Conservation (phyloP, 257 asterid species). For the Solanum appendiculatum region DNA sequence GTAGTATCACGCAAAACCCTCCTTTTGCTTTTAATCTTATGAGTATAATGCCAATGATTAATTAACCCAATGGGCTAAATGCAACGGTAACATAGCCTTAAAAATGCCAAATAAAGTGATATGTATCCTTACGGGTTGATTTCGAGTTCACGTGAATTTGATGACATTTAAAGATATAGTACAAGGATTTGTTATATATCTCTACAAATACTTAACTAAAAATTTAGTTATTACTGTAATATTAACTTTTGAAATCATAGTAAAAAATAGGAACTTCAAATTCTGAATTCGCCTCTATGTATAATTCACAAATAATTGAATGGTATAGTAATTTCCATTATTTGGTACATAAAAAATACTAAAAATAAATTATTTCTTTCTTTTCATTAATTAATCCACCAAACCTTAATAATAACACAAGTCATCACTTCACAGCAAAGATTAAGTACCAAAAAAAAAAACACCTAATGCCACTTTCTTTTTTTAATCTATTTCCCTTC, state of each 20-base stretch:
- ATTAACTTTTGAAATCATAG: background rate
- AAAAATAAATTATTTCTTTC: background rate
- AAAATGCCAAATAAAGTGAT: background rate
- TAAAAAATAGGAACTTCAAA: background rate
- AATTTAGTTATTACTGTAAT: too few relatives aligned
- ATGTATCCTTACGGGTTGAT: background rate
- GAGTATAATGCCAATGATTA: background rate
- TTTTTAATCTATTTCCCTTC: background rate
- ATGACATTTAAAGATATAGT: background rate
- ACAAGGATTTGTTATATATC: background rate
- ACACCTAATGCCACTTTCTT: background rate
- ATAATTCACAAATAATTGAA: background rate
- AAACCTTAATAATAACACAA: background rate
- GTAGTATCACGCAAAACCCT: background rate
- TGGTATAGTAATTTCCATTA: background rate
- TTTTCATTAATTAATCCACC: background rate
- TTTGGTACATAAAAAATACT: background rate
- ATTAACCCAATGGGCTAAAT: background rate
- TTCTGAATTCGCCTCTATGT: too few relatives aligned
- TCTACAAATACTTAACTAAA: background rate
- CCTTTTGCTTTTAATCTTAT: background rate
- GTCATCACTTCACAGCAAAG: slow-evolving; percentile 7
- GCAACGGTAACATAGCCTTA: background rate
- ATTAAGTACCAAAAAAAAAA: background rate
- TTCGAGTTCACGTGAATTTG: background rate